These are phyloP conservation scores for Ustanciosporium gigantosporum DNA, from an alignment of 1,284 basidiomycete species.

Conservation along the genomic window DNA sequence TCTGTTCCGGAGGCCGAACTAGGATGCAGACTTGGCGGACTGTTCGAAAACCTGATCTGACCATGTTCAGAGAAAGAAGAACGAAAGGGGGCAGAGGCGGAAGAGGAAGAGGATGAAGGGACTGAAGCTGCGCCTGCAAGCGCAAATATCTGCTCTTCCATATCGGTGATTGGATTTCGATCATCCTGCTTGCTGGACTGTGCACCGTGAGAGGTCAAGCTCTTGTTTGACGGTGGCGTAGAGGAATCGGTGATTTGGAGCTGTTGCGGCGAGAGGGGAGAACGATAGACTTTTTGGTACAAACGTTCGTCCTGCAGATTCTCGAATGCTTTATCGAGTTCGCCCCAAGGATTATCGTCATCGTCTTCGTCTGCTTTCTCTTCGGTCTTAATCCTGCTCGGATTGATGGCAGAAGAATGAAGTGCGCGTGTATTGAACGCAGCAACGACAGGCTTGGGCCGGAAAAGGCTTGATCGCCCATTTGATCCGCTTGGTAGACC, in stretches of 20 bases:
- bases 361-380: too few relatives aligned
- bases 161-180: slow-evolving; percentile 22
- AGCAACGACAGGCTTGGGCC: background rate
- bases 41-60: background rate
- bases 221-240: background rate
- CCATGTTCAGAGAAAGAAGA: too few relatives aligned
- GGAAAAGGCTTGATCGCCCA: background rate
- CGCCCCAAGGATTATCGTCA: slow-evolving; percentile 44
- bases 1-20: background rate
- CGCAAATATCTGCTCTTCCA: slow-evolving; percentile 43
- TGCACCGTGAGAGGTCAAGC: background rate
- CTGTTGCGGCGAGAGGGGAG: slow-evolving; percentile 1
- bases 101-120: background rate
- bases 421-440: slow-evolving; percentile 3
- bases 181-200: background rate
- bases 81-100: background rate
- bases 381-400: background rate
- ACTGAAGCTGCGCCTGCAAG: slow-evolving; percentile 34
- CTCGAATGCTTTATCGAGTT: slow-evolving; percentile 39
- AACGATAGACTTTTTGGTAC: slow-evolving; percentile 24
- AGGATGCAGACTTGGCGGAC: background rate
- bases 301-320: slow-evolving; percentile 24
- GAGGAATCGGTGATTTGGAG: background rate
- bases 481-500: too few relatives aligned
- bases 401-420: slow-evolving; percentile 7